A percentile compares a stretch with the other conserved stretches of the same genome.
Evolutionary conservation across 331 rosid species (phyloP).

Genomic region (Stylosanthes scabra): DNA sequence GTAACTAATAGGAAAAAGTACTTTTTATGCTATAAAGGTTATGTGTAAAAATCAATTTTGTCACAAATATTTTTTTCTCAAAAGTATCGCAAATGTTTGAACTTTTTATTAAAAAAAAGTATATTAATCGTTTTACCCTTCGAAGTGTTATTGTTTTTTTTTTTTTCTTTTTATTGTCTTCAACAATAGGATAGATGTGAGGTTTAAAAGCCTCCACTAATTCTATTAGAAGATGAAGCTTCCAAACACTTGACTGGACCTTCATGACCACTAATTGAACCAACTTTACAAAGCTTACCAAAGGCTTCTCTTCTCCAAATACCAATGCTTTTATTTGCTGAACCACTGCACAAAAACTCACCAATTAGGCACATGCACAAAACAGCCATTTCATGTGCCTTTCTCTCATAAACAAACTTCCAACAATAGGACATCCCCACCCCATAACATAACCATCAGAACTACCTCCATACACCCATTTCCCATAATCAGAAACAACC

Average conservation of each 20-base stretch:
- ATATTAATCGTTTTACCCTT: no score
- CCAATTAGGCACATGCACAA: slow-evolving; percentile 73
- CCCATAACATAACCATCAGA: slow-evolving; percentile 88
- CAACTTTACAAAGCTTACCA: slow-evolving; percentile 74
- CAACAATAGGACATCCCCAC: slow-evolving; percentile 64
- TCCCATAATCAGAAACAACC: slow-evolving; percentile 79
- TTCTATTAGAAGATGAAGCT: slow-evolving; percentile 56
- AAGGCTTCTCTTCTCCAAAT: slow-evolving; percentile 78
- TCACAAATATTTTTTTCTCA: no score
- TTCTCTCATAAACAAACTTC: slow-evolving; percentile 66
- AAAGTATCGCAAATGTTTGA: no score
- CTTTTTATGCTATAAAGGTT: no score
- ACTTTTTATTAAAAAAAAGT: no score
- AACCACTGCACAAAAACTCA: slow-evolving; percentile 76
- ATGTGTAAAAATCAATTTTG: no score
- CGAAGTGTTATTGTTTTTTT: no score
- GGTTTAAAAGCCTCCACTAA: slow-evolving; percentile 70
- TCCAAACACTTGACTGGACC: slow-evolving; percentile 96
- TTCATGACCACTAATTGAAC: slow-evolving; percentile 74
- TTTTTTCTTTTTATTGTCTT: no score
- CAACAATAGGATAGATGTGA: no score
- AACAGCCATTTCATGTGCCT: slow-evolving; percentile 83
- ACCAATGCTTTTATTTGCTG: slow-evolving; percentile 84
- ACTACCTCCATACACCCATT: slow-evolving; percentile 85
- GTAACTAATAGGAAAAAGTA: no score